Base-by-base conservation (phyloP, 441 rosid genomes). In the Gossypium trilobum region DNA sequence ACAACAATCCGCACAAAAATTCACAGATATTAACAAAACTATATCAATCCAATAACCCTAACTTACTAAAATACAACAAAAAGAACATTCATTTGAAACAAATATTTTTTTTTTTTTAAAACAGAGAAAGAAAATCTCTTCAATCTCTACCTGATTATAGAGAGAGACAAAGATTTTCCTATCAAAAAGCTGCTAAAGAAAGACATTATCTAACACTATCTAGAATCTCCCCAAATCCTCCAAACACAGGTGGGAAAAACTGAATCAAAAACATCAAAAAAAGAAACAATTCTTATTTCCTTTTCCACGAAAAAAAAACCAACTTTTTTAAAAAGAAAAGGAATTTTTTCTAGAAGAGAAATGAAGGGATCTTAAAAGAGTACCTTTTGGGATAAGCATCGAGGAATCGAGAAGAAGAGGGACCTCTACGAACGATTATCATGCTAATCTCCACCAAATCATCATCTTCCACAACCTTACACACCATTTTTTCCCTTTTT, bases 171-270 rank as follows among this genome's bases (percentile, higher is more conserved):
- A 78, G 81, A 80, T 78, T 67, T 44, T 55, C 8, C 8, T 2
- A 5, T 65, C 64, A 66, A 73, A 81, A 31, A 31, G 42, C 77
- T 65, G 82, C 81, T 85, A 83, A 70, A 86, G 82, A 70, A 88
- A 83, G 33, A 82, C 84, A 33, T 79, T 82, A 73, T 83, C 89
- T 65, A 78, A 80, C 75, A 85, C 87, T 71, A 88, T 84, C 90
- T 69, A 85, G 73, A 82, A 84, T 80, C 80, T 79, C 85, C 85
- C 81, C 83, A 74, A 81, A 85, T 48, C 87, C 88, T 76, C 90
- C 88, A 80, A 84, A 86, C 31, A 84, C 78, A 70, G 89, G 87
- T 66, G 87, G 85, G 77, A 84, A 82, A 73, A 79, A 75, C 74
- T 78, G 83, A 81, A 82, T 70, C 77, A 83, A 71, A 66, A 83